Base-by-base conservation (phyloP, 306 rosid species). In the Acacia acuminata region DNA sequence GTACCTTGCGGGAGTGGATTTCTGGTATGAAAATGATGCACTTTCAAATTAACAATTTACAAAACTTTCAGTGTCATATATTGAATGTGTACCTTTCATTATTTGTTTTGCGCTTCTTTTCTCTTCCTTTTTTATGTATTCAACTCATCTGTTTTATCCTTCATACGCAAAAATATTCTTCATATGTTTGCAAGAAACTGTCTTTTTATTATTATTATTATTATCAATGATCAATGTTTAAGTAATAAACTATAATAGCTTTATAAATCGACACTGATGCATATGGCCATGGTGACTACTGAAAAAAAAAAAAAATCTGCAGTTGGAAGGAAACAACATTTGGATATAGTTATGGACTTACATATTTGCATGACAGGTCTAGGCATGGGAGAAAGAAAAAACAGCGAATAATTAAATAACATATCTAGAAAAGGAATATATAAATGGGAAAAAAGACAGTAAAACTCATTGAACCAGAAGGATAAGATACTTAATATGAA, bases 1-100 rank as follows among this genome's bases (percentile, higher is more conserved):
- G 98, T 47, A 95, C 92, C 77, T 82, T 95, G 79, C 87, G 96
- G 83, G 94, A 93, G 79, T 90, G 93, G 95, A 89, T 95, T 80
- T 87, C 91, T 73, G 97, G 98, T 93, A 91, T 63, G 87, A 30
- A 80, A 73, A 75, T 48, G 43, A 79, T 3, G 70, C 13, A 38
- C 30, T 61, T 81, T 34, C 69, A 51, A 12, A 63, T 63, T 53
- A 13, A 44, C 73, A 6, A 36, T 76, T 76, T 53, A 19, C 69
- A 34, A 70, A 53, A 22, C 16, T 65, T 4, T 76, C 19, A 50
- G 12, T 79, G 70, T 8, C 56, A 12, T 25, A 73, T 56, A 44
- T 64, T 22, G 24, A 14, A 42, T 14, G 42, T 78, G 77, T 63
- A 24, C 63, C 40, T 11, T 19, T 30, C 69, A 65, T 70, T 70